phyloP scores from a whole-genome alignment of 768 basidiomycete genomes.

The Suillus americanus region DNA sequence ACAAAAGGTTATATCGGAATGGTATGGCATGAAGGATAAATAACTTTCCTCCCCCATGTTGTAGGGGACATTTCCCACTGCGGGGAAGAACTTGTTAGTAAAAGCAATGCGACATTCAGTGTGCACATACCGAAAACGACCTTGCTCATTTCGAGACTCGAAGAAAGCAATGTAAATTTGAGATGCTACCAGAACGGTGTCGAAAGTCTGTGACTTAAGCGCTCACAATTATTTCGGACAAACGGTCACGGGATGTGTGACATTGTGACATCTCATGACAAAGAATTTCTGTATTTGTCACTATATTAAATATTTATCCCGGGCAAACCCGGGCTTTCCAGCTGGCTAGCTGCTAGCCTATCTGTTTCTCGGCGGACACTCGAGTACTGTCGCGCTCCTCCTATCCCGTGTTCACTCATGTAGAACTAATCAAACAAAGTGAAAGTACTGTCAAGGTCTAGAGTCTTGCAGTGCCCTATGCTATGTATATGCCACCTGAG shows the following conservation, averaged over 20 bases:
- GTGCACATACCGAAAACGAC: constrained; percentile 65
- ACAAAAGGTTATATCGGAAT: background rate
- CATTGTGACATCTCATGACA: background rate
- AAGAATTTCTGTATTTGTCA: too few relatives aligned
- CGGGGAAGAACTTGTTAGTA: background rate
- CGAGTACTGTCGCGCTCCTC: too few relatives aligned
- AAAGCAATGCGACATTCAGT: background rate
- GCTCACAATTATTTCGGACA: background rate
- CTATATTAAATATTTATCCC: too few relatives aligned
- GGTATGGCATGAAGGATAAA: constrained; percentile 11
- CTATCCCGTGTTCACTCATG: too few relatives aligned
- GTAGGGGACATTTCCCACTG: constrained; percentile 89
- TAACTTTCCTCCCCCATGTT: constrained; percentile 73
- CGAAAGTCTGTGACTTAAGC: background rate
- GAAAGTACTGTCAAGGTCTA: too few relatives aligned
- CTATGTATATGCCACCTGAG: too few relatives aligned
- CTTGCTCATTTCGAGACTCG: constrained; percentile 50
- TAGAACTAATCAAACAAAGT: too few relatives aligned
- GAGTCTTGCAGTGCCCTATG: too few relatives aligned
- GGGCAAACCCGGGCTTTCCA: too few relatives aligned
- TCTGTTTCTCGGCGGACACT: too few relatives aligned
- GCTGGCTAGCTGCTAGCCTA: too few relatives aligned
- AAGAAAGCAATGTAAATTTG: background rate
- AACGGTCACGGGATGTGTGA: background rate
- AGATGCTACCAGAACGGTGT: background rate